These are phyloP conservation scores for Penicillium manginii DNA, from an alignment of 495 filamentous ascomycete genomes.

Conservation along the genomic window DNA sequence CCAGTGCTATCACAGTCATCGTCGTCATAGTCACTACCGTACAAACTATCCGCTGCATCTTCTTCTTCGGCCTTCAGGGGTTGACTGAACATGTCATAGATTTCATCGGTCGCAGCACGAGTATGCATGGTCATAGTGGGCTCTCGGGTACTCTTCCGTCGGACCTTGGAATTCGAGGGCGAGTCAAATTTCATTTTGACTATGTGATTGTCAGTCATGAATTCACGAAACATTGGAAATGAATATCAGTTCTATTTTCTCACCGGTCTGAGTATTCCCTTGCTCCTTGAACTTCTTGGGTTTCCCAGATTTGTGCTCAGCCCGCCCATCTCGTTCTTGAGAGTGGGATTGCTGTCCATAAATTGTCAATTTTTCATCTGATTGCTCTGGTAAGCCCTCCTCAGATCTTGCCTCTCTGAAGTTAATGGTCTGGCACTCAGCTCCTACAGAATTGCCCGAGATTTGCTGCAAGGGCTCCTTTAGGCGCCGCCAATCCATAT, in stretches of 20 bases:
- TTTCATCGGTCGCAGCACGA: conserved; percentile 92
- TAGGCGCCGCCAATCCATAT: conserved; percentile 63
- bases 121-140: conserved; percentile 98
- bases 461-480: conserved; percentile 45
- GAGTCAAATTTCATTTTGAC: conserved; percentile 93
- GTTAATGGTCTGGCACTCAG: conserved; percentile 20
- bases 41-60: conserved; percentile 45
- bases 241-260: conserved; percentile 21
- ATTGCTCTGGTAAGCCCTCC: conserved; percentile 28
- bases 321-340: conserved; percentile 37
- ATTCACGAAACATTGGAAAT: neutral
- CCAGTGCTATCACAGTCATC: conserved; percentile 86
- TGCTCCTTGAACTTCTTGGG: conserved; percentile 75
- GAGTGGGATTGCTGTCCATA: conserved; percentile 24
- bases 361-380: conserved; percentile 35
- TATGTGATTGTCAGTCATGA: conserved; percentile 28
- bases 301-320: conserved; percentile 42
- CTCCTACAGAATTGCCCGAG: conserved; percentile 37
- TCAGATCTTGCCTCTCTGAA: conserved; percentile 15
- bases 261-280: conserved; percentile 80
- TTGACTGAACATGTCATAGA: conserved; percentile 95
- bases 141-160: conserved; percentile 72
- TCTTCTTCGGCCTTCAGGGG: conserved; percentile 64
- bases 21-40: conserved; percentile 63
- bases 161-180: conserved; percentile 75